Evolutionary conservation across 257 asterid genomes (phyloP).

Genomic region (Solanum appendiculatum): DNA sequence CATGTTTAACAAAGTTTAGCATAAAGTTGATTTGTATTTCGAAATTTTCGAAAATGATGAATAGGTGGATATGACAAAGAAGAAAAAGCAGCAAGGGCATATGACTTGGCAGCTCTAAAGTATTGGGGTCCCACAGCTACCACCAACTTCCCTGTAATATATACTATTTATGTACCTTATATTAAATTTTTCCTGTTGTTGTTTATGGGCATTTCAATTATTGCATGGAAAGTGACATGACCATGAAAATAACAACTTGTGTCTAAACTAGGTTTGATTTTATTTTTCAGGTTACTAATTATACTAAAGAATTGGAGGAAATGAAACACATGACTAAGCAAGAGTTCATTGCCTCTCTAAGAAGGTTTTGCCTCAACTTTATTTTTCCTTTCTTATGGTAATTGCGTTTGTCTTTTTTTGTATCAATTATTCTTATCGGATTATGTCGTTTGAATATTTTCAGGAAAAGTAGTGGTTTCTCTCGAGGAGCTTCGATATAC

Average conservation of each 20-base stretch:
- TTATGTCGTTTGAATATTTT: not conserved
- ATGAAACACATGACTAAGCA: slow-evolving; percentile 75
- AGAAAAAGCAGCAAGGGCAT: slow-evolving; percentile 86
- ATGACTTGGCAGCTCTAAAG: slow-evolving; percentile 87
- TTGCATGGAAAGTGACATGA: not conserved
- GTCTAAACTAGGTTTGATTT: not conserved
- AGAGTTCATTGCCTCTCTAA: slow-evolving; percentile 84
- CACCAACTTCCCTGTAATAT: slow-evolving; percentile 72
- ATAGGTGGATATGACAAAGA: slow-evolving; percentile 94
- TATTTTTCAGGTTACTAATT: slow-evolving; percentile 44
- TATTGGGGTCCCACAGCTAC: slow-evolving; percentile 96
- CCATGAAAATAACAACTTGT: not conserved
- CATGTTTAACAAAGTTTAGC: not conserved
- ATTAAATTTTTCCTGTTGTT: not conserved
- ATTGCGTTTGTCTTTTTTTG: not conserved
- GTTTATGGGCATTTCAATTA: not conserved
- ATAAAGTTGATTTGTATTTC: not conserved
- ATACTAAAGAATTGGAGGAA: slow-evolving; percentile 68
- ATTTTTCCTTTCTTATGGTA: not conserved
- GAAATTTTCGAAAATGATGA: not conserved
- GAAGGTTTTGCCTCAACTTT: slow-evolving; percentile 35
- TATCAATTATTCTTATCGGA: not conserved
- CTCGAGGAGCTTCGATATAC: slow-evolving; percentile 84
- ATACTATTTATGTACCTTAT: not conserved
- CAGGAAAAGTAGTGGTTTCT: slow-evolving; percentile 93